Base-by-base conservation (phyloP, 83 land plant genomes). In the Picea abies region DNA sequence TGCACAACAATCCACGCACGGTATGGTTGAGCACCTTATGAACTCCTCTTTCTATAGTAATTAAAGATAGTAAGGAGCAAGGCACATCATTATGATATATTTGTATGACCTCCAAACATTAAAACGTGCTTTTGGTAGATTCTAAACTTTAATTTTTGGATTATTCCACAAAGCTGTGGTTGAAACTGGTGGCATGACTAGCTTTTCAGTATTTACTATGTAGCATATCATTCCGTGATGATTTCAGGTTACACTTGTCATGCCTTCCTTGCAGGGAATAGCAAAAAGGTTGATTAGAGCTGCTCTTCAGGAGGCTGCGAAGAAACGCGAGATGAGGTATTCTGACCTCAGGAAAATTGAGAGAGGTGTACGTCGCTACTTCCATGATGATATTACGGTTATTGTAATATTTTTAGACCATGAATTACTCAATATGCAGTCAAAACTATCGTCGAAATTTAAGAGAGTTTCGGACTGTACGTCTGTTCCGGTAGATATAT, bases 331-430 rank as follows among this genome's bases (percentile, higher is more conserved):
- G 29, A 88, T 87, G 87, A 83, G 86, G n/a, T 94, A 92, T 76
- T 79, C 83, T 63, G 91, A 92, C 41, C 84, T 94, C n/a, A 86
- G 86, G 86, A 87, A 86, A 68, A 64, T 92, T 71, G 90, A 88
- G 11, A 79, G 84, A 37, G 93, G 93, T 32, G 63, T 67, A 0
- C 81, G 96, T 52, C 90, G 96, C 52, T 79, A 71, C 84, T 89
- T 90, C 73, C 95, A 94, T 72, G 96, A 94, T 85, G 96, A 94
- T 84, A 92, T 94, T n/a, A 90, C 91, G 5, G 92, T 94, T 62
- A 88, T 94, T 39, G 96, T 94, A 41, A 60, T 94, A 41, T 94
- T 83, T 79, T 67, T 94, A 39, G 91, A 94, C 86, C 92, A 88
- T 64, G 90, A 88, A 5, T 26, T 58, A 64, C 83, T 79, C 41